Conservation (phyloP, 495 filamentous ascomycete genomes). For the Aspergillus affinis region DNA sequence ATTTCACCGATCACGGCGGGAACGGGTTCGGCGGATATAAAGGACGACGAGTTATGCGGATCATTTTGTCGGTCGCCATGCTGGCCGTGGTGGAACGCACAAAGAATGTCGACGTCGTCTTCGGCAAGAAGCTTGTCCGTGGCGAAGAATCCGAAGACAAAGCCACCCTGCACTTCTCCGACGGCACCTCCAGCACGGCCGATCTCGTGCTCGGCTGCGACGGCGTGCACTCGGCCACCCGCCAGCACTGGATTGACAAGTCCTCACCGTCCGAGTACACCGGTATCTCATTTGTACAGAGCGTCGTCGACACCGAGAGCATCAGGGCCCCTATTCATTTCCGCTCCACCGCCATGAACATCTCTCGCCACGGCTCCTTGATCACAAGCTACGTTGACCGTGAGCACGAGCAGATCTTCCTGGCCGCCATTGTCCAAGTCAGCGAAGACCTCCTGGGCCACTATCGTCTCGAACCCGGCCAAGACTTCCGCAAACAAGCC, state of each 20-base stretch:
- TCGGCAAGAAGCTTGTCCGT: conserved; percentile 39
- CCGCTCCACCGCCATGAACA: conserved; percentile 47
- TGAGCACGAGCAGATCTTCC: conserved; percentile 45
- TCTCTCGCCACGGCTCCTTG: conserved; percentile 54
- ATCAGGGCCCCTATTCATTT: conserved; percentile 37
- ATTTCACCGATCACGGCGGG: conserved; percentile 38
- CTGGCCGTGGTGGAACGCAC: conserved; percentile 42
- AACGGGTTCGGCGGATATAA: conserved; percentile 46
- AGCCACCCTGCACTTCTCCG: conserved; percentile 51
- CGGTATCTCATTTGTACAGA: conserved; percentile 56
- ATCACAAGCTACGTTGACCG: conserved; percentile 52
- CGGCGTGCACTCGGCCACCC: conserved; percentile 60
- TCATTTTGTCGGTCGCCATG: conserved; percentile 47
- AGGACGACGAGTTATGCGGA: conserved; percentile 48
- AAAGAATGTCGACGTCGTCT: conserved; percentile 37
- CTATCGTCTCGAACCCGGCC: conserved; percentile 36
- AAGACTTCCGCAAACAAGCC: conserved; percentile 48
- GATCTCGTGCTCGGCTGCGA: conserved; percentile 63
- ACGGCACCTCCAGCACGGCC: conserved; percentile 45
- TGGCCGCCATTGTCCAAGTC: conserved; percentile 56
- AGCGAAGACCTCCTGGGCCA: conserved; percentile 35
- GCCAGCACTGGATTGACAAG: conserved; percentile 53
- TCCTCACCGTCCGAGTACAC: conserved; percentile 52
- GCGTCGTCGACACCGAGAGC: conserved; percentile 33
- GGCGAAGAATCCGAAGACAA: conserved; percentile 39